phyloP scores from a whole-genome alignment of 164 flowering plant species.

The Platanus orientalis region DNA sequence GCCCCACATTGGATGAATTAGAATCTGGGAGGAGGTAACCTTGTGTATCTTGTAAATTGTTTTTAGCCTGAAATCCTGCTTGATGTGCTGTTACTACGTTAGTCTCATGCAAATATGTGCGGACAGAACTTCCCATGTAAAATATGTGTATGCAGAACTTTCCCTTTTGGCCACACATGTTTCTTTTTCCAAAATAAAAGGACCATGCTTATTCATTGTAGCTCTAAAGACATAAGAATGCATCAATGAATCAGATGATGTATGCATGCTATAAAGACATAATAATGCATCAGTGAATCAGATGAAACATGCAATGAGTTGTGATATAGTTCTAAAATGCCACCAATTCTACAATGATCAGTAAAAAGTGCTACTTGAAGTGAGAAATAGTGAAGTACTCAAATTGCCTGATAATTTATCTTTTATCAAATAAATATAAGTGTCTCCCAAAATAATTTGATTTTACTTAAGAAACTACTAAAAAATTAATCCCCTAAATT shows the following conservation, averaged over 20 bases:
- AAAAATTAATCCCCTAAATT: too few species aligned
- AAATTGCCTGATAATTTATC: too few species aligned
- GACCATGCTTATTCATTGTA: too few species aligned
- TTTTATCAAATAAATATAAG: too few species aligned
- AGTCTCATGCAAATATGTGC: background rate
- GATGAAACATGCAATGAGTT: background rate
- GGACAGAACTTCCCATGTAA: background rate
- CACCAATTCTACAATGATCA: too few species aligned
- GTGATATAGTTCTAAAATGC: background rate
- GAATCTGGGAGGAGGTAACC: slow-evolving; percentile 36
- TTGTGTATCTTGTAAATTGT: slow-evolving; percentile 4
- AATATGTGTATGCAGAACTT: too few species aligned
- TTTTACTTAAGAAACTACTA: too few species aligned
- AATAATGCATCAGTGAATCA: background rate
- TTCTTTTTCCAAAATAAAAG: too few species aligned
- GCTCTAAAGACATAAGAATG: background rate
- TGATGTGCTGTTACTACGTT: background rate
- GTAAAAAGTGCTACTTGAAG: too few species aligned
- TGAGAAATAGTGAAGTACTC: too few species aligned
- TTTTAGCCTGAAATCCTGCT: background rate
- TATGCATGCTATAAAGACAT: background rate
- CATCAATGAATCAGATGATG: background rate
- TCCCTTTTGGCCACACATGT: too few species aligned
- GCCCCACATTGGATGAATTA: slow-evolving; percentile 13
- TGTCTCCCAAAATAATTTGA: too few species aligned